Conservation (phyloP, 176 grass and related monocot species). For the Leersia perrieri region DNA sequence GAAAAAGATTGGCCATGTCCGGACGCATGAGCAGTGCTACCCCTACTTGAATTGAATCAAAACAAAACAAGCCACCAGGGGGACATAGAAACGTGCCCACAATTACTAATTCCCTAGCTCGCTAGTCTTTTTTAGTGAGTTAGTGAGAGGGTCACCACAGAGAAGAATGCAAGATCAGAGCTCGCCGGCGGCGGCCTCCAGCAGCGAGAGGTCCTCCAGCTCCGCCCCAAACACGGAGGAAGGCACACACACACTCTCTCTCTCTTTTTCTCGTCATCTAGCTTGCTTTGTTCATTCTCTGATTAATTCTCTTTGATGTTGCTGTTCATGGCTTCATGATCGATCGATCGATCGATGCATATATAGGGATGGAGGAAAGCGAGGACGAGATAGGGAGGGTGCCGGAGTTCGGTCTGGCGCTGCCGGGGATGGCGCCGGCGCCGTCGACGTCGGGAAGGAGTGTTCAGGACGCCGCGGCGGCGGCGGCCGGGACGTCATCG, state of each 20-base stretch:
- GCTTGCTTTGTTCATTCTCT: not conserved
- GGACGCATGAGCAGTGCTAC: not conserved
- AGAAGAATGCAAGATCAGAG: conserved; percentile 60
- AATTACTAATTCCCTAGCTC: conserved; percentile 16
- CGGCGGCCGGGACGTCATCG: not conserved
- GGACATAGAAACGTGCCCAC: conserved; percentile 35
- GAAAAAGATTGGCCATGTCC: conserved; percentile 18
- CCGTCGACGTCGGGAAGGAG: conserved; percentile 53
- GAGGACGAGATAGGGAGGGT: conserved; percentile 76
- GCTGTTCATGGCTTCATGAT: too few relatives aligned
- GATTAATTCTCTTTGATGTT: not conserved
- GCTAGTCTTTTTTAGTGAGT: not conserved
- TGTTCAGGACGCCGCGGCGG: not conserved
- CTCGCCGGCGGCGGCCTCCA: conserved; percentile 65
- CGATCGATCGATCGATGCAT: too few relatives aligned
- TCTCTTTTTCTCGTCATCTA: not conserved
- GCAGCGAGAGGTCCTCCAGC: conserved; percentile 91
- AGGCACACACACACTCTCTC: conserved; percentile 30
- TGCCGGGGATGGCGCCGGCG: not conserved
- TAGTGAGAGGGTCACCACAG: not conserved
- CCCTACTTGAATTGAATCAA: not conserved
- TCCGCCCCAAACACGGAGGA: conserved; percentile 59
- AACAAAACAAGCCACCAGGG: not conserved
- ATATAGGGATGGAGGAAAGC: conserved; percentile 85
- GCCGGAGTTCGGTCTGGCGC: conserved; percentile 55